Evolutionary conservation across 2,329 filamentous ascomycete genomes (phyloP), one percentile per base, ranked within the genome.

Genomic region (Corynespora cassiicola): DNA sequence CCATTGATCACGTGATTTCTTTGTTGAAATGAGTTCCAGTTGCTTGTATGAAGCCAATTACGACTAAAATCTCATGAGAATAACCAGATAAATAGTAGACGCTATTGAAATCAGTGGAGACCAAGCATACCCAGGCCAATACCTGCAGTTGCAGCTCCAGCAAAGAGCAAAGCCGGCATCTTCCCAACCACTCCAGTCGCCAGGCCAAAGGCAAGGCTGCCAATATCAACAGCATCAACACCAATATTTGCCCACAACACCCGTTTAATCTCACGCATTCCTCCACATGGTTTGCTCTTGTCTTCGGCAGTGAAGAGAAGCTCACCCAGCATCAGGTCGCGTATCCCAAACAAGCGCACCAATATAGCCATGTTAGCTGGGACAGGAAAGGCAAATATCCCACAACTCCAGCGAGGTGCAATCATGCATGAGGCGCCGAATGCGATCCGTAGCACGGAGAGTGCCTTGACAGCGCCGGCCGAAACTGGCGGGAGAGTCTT

Each of bases 311-410:
- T 56, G 17, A 46, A 31, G 11, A 63, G 44, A 8, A 61, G 45
- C 31, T 49, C 58, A 5, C 56, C 59, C 9, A 62, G 22, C n/a
- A 51, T 42, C 4, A 45, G 10, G 6, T 61, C 59, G 15, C 59
- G 56, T 3, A 39, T 44, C 24, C 54, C 61, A 12, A 60, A 47
- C 20, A 63, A 43, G 29, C 58, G 58, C 5, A 49, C 39, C 4
- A 61, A 18, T 3, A 57, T 21, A 2, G 39, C 24, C 7, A 36
- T 33, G 12, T 36, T 35, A 2, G 41, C 41, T 7, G 58, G 47
- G 10, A 63, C 29, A 4, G 41, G 31, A 29, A 45, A 35, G 18
- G 34, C 35, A 42, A 59, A 61, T 11, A 61, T 36, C 1, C 31
- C 39, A 24, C 46, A 54, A n/a, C 38, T 50, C 23, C 46, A 48